phyloP scores from a whole-genome alignment of 176 grass and related monocot genomes.

The Thalia dealbata region DNA sequence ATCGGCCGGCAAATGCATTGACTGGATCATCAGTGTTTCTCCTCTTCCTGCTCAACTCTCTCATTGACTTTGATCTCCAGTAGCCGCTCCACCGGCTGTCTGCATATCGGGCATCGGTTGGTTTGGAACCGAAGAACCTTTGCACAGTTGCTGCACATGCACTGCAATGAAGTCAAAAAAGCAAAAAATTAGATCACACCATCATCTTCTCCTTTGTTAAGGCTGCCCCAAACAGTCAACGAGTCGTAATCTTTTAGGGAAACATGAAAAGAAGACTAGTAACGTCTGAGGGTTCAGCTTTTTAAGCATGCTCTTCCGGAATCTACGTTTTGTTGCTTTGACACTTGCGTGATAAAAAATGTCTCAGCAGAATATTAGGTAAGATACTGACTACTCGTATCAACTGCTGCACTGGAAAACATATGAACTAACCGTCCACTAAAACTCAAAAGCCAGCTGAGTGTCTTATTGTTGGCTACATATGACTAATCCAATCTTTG shows the following conservation, averaged over 20 bases:
- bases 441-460: background rate
- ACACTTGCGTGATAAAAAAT: too few relatives aligned
- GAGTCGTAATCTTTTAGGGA: background rate
- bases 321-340: too few relatives aligned
- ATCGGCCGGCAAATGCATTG: background rate
- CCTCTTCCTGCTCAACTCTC: slow-evolving; percentile 60
- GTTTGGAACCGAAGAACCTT: slow-evolving; percentile 94
- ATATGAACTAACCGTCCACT: background rate
- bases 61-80: slow-evolving; percentile 88
- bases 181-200: background rate
- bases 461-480: background rate
- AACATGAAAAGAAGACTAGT: too few relatives aligned
- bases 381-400: too few relatives aligned
- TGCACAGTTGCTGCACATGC: slow-evolving; percentile 94
- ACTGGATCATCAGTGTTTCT: slow-evolving; percentile 21
- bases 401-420: background rate
- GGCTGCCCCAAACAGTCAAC: too few relatives aligned
- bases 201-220: background rate
- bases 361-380: too few relatives aligned
- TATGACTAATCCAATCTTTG: too few relatives aligned
- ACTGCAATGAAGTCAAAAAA: slow-evolving; percentile 35
- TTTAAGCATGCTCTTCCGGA: too few relatives aligned
- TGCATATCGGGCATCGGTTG: slow-evolving; percentile 85
- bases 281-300: too few relatives aligned
- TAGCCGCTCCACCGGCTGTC: slow-evolving; percentile 77